Conservation (phyloP, 2,329 filamentous ascomycete species). For the Phaeoacremonium minimum region DNA sequence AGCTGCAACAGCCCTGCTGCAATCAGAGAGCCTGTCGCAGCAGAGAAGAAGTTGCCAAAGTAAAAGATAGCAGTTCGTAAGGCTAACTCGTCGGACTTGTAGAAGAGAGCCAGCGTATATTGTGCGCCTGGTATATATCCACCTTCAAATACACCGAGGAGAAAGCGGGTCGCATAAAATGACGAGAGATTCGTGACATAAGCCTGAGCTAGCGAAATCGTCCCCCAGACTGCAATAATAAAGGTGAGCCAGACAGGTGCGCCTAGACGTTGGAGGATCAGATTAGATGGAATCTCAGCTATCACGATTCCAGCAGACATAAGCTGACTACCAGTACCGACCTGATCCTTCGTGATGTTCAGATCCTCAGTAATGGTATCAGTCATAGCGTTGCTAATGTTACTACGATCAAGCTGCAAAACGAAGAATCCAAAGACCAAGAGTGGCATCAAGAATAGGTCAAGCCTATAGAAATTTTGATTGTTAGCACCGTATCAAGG, state of each 20-base stretch:
- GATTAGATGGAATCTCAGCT: not conserved
- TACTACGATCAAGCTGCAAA: not conserved
- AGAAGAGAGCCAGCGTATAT: conserved; percentile 33
- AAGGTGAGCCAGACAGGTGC: not conserved
- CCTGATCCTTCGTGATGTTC: not conserved
- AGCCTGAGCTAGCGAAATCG: conserved; percentile 35
- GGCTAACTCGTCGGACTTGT: conserved; percentile 33
- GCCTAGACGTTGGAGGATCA: not conserved
- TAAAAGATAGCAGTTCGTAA: conserved; percentile 35
- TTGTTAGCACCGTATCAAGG: too few species aligned
- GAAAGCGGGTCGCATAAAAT: conserved; percentile 30
- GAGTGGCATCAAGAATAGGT: not conserved
- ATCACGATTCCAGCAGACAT: too few species aligned
- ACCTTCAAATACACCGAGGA: conserved; percentile 33
- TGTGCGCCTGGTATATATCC: conserved; percentile 33
- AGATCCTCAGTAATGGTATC: not conserved
- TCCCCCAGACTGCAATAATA: conserved; percentile 29
- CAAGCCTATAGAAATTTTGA: not conserved
- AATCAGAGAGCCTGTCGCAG: conserved; percentile 8
- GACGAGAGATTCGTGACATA: conserved; percentile 28
- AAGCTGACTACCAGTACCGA: not conserved
- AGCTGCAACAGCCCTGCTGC: conserved; percentile 8
- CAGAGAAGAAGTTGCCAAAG: conserved; percentile 33
- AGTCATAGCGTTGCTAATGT: not conserved
- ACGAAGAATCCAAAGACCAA: not conserved